Conservation (phyloP, 768 basidiomycete species). For the Piloderma croceum region DNA sequence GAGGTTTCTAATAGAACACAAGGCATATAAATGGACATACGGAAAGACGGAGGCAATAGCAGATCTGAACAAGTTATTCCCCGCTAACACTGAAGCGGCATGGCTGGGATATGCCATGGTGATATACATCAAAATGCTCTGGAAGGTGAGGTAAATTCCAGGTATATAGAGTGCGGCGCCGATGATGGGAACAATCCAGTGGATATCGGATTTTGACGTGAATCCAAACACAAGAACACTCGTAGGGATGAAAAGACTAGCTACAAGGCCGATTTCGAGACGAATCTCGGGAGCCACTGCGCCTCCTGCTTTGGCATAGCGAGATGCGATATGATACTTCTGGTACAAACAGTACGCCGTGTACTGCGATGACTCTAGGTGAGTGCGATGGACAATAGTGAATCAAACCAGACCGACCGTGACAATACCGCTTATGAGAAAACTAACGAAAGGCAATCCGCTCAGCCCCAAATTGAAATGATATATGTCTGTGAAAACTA, state of each 20-base stretch:
- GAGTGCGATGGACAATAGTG: no score
- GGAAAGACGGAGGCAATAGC: conserved; percentile 21
- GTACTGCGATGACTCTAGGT: background rate
- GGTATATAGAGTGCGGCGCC: conserved; percentile 28
- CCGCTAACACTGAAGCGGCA: conserved; percentile 29
- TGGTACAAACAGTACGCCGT: conserved; percentile 4
- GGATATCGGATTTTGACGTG: conserved; percentile 22
- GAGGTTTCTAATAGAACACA: no score
- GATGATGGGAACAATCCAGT: conserved; percentile 32
- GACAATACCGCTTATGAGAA: conserved; percentile 14
- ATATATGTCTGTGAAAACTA: no score
- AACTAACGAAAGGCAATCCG: conserved; percentile 27
- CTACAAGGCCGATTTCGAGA: conserved; percentile 6
- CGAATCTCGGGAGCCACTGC: conserved; percentile 3
- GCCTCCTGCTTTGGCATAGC: conserved; percentile 1
- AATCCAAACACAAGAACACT: conserved; percentile 25
- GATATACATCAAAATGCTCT: conserved; percentile 24
- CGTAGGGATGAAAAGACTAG: conserved; percentile 6
- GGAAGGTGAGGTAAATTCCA: conserved; percentile 28
- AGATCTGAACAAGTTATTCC: conserved; percentile 29
- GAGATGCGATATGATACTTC: conserved; percentile 3
- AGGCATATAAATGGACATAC: no score
- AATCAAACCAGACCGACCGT: no score
- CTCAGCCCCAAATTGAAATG: conserved; percentile 24
- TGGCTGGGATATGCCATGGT: conserved; percentile 26